Percentiles rank a stretch among this genome's conserved stretches.
Conservation (phyloP, 116 monocot species). For the Papilionanthe hybrid region DNA sequence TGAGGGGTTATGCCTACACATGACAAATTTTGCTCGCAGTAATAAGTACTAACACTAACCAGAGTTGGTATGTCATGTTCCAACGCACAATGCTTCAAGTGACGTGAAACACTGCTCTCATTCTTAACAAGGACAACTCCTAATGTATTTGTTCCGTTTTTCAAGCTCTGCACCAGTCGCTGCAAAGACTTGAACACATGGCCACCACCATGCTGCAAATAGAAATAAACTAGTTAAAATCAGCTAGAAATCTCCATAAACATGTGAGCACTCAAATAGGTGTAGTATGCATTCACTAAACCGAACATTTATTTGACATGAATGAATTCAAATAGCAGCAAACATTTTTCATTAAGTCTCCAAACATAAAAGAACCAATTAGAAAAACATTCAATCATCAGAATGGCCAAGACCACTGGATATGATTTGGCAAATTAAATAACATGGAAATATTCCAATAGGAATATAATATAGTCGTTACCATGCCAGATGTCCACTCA, state of each 20-base stretch:
- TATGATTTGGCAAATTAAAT: background rate
- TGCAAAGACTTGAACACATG: constrained; percentile 60
- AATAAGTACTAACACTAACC: constrained; percentile 30
- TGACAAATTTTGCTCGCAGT: too few relatives aligned
- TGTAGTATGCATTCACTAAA: too few relatives aligned
- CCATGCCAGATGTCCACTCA: background rate
- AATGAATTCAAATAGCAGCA: too few relatives aligned
- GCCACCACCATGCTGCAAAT: constrained; percentile 73
- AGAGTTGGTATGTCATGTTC: constrained; percentile 49
- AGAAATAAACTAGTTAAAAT: constrained; percentile 1
- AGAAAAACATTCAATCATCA: too few relatives aligned
- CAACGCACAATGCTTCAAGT: constrained; percentile 62
- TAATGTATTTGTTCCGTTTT: constrained; percentile 31
- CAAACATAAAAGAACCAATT: too few relatives aligned
- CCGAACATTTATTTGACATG: too few relatives aligned
- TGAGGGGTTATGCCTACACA: too few relatives aligned
- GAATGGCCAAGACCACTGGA: too few relatives aligned
- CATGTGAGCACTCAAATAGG: too few relatives aligned
- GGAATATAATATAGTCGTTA: background rate
- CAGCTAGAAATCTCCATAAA: background rate
- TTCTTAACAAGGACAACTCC: constrained; percentile 60
- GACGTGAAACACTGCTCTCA: constrained; percentile 55
- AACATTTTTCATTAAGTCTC: too few relatives aligned
- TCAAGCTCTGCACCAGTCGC: constrained; percentile 51
- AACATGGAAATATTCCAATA: background rate